Conservation (phyloP, 2,329 filamentous ascomycete genomes). For the Hymenoscyphus occultus region DNA sequence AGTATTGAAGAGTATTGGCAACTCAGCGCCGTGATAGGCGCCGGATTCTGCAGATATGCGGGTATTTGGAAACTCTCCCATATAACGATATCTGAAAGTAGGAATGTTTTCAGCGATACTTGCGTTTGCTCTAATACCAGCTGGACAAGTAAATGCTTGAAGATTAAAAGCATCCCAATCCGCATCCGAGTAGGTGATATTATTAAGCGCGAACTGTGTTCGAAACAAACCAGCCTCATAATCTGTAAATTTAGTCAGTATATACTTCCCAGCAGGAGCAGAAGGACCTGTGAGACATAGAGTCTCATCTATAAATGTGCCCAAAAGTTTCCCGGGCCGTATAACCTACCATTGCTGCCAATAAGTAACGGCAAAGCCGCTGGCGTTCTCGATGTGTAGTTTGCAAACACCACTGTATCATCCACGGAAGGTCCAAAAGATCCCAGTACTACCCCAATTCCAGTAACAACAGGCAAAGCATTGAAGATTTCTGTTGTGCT, state of each 20-base stretch:
- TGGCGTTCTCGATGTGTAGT: slow-evolving; percentile 28
- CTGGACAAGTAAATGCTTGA: slow-evolving; percentile 38
- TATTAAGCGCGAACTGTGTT: slow-evolving; percentile 24
- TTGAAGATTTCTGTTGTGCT: slow-evolving; percentile 22
- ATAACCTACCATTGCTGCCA: slow-evolving; percentile 29
- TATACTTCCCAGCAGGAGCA: too few species aligned
- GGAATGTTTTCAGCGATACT: slow-evolving; percentile 32
- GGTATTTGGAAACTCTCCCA: slow-evolving; percentile 39
- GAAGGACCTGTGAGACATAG: too few species aligned
- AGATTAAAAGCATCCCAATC: slow-evolving; percentile 34
- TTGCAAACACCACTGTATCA: slow-evolving; percentile 30
- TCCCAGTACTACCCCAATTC: slow-evolving; percentile 19
- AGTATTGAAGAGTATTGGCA: slow-evolving; percentile 38
- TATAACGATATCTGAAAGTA: slow-evolving; percentile 41
- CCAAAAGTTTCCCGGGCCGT: too few species aligned
- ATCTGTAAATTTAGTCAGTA: slow-evolving; percentile 13
- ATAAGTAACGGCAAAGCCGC: slow-evolving; percentile 33
- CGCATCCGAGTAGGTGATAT: slow-evolving; percentile 23
- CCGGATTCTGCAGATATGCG: slow-evolving; percentile 34
- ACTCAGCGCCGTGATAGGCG: slow-evolving; percentile 38
- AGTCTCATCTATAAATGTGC: too few species aligned
- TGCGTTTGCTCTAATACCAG: slow-evolving; percentile 31
- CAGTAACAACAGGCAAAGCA: slow-evolving; percentile 20
- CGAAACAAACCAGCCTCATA: slow-evolving; percentile 37
- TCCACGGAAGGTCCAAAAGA: slow-evolving; percentile 33